These are phyloP conservation scores for Pascua guehoae DNA, from an alignment of 1,284 basidiomycete genomes.

Conservation along the genomic window DNA sequence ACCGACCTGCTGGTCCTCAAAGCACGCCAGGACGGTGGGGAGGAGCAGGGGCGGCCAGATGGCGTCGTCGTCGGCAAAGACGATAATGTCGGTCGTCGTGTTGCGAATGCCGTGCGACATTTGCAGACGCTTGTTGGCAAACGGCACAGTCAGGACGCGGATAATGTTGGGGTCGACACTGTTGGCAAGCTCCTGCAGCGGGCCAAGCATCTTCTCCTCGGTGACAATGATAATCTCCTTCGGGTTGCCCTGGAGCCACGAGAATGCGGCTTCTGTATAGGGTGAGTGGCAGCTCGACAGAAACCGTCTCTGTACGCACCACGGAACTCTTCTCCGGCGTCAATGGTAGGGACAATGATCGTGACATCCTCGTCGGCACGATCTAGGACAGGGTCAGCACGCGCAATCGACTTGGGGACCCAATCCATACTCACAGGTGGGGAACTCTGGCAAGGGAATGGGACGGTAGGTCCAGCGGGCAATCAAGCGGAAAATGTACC, in stretches of 20 bases:
- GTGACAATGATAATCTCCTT: conserved; percentile 92
- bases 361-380: conserved; percentile 81
- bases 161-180: conserved; percentile 77
- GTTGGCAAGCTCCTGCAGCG: conserved; percentile 79
- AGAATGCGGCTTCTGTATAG: conserved; percentile 70
- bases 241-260: conserved; percentile 82
- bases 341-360: conserved; percentile 90
- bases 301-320: conserved; percentile 26
- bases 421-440: conserved; percentile 62
- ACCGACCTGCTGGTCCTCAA: conserved; percentile 87
- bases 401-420: background rate
- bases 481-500: conserved; percentile 76
- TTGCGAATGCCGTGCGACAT: conserved; percentile 88
- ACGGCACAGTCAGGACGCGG: conserved; percentile 81
- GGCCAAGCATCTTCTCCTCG: conserved; percentile 81
- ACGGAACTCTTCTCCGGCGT: conserved; percentile 89
- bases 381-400: conserved; percentile 9
- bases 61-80: conserved; percentile 92
- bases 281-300: conserved; percentile 7
- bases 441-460: conserved; percentile 77
- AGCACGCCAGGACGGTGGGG: conserved; percentile 79
- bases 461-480: conserved; percentile 74
- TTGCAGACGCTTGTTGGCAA: conserved; percentile 86
- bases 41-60: conserved; percentile 88
- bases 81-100: conserved; percentile 84